phyloP scores from a whole-genome alignment of 768 basidiomycete species.

The Tylopilus plumbeoviolaceoides region DNA sequence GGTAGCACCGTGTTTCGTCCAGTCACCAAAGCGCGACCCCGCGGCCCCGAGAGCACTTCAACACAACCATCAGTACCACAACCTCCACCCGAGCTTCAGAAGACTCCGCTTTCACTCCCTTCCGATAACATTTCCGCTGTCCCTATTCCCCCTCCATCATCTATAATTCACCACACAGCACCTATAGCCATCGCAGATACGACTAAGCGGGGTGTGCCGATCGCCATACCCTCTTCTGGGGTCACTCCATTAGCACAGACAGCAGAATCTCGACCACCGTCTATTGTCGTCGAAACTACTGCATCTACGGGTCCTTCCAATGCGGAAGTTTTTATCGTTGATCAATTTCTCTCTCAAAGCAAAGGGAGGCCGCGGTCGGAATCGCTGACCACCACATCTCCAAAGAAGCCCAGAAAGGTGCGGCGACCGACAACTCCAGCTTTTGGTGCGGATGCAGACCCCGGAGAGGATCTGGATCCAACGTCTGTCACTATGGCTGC shows the following conservation, averaged over 20 bases:
- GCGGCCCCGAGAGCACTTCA: slow-evolving; percentile 28
- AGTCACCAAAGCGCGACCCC: slow-evolving; percentile 52
- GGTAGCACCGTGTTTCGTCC: slow-evolving; percentile 68
- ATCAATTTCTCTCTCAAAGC: slow-evolving; percentile 10
- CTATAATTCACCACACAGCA: neutral
- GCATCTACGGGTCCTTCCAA: slow-evolving; percentile 6
- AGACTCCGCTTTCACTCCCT: neutral
- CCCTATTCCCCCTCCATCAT: slow-evolving; percentile 2
- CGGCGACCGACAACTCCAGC: slow-evolving; percentile 50
- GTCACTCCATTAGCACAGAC: slow-evolving; percentile 3
- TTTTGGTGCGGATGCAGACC: slow-evolving; percentile 56
- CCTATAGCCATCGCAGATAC: slow-evolving; percentile 1
- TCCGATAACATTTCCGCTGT: neutral
- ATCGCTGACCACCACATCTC: slow-evolving; percentile 10
- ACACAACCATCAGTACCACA: slow-evolving; percentile 14
- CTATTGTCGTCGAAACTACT: neutral
- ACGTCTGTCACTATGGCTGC: slow-evolving; percentile 79
- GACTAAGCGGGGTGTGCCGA: slow-evolving; percentile 13
- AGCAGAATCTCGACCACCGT: neutral
- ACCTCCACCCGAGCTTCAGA: neutral
- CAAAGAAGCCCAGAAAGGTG: slow-evolving; percentile 34
- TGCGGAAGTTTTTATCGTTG: slow-evolving; percentile 13
- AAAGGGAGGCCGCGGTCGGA: slow-evolving; percentile 19
- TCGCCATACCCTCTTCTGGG: slow-evolving; percentile 18
- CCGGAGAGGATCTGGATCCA: slow-evolving; percentile 79